A percentile compares a stretch with the other conserved stretches of the same genome.
phyloP scores from a whole-genome alignment of 805 yeast genomes.

The Diddensiella santjacobensis region DNA sequence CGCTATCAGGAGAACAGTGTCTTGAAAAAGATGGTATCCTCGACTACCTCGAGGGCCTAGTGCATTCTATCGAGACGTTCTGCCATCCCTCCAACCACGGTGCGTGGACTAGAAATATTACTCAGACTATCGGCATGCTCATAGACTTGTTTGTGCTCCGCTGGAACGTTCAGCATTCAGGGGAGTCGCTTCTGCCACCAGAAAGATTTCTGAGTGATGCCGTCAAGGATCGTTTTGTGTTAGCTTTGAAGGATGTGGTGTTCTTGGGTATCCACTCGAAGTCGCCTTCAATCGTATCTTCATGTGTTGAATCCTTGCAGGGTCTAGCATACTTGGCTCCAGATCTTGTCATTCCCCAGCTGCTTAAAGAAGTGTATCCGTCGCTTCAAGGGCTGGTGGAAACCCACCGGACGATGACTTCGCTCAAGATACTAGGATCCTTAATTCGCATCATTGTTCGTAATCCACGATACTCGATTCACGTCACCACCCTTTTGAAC shows the following conservation, averaged over 20 bases:
- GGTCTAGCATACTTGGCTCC: constrained; percentile 65
- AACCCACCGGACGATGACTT: constrained; percentile 73
- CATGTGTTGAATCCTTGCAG: constrained; percentile 56
- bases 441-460: constrained; percentile 63
- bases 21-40: constrained; percentile 45
- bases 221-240: constrained; percentile 43
- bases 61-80: constrained; percentile 73
- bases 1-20: constrained; percentile 48
- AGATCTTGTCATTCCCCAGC: constrained; percentile 34
- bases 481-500: constrained; percentile 67
- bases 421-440: constrained; percentile 63
- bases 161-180: constrained; percentile 35
- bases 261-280: constrained; percentile 78
- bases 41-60: constrained; percentile 48
- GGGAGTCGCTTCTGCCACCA: constrained; percentile 29
- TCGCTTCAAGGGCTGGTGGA: constrained; percentile 41
- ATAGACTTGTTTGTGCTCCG: constrained; percentile 37
- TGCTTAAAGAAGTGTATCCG: constrained; percentile 58
- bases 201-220: constrained; percentile 20
- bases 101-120: constrained; percentile 71
- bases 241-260: constrained; percentile 52
- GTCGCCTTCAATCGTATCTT: constrained; percentile 49
- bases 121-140: constrained; percentile 60
- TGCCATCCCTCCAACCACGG: constrained; percentile 94
- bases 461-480: constrained; percentile 65